Percentiles rank a stretch among this genome's conserved stretches.
These are phyloP conservation scores for Rosa persica DNA, from an alignment of 306 rosid genomes.

Conservation along the genomic window DNA sequence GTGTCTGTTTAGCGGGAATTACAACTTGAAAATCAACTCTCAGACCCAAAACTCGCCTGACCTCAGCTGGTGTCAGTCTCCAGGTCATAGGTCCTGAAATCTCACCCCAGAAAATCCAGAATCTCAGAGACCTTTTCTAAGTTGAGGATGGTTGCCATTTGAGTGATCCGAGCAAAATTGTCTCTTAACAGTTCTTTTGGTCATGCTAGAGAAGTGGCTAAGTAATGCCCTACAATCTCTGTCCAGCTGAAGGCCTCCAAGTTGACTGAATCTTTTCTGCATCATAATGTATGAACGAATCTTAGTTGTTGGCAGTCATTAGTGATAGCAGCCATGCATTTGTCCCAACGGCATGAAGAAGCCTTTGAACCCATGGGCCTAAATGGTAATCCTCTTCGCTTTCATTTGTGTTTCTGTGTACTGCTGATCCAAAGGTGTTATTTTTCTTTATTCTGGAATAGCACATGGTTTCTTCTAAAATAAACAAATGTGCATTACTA, in stretches of 20 bases:
- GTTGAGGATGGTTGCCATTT: slow-evolving; percentile 92
- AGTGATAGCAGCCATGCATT: slow-evolving; percentile 88
- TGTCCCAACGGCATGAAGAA: slow-evolving; percentile 85
- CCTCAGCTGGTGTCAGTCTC: slow-evolving; percentile 98
- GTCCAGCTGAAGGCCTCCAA: slow-evolving; percentile 97
- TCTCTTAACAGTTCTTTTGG: slow-evolving; percentile 91
- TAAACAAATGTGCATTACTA: too few species aligned
- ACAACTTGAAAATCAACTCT: too few species aligned
- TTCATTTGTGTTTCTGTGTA: too few species aligned
- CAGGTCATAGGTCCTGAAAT: slow-evolving; percentile 98
- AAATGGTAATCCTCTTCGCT: too few species aligned
- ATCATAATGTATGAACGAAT: slow-evolving; percentile 83
- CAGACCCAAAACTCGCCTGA: slow-evolving; percentile 71
- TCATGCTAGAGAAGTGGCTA: slow-evolving; percentile 88
- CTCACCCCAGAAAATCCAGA: slow-evolving; percentile 98
- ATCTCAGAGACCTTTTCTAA: slow-evolving; percentile 96
- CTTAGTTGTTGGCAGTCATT: slow-evolving; percentile 86
- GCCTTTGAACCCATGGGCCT: slow-evolving; percentile 88
- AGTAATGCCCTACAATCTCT: slow-evolving; percentile 92
- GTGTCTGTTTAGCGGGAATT: too few species aligned
- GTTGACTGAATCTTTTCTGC: slow-evolving; percentile 95
- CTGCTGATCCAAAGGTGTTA: too few species aligned
- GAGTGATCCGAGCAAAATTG: slow-evolving; percentile 93
- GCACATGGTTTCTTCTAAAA: too few species aligned
- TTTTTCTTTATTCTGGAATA: too few species aligned